Base-by-base conservation (phyloP, 2,329 filamentous ascomycete species). In the Whalleya microplaca region DNA sequence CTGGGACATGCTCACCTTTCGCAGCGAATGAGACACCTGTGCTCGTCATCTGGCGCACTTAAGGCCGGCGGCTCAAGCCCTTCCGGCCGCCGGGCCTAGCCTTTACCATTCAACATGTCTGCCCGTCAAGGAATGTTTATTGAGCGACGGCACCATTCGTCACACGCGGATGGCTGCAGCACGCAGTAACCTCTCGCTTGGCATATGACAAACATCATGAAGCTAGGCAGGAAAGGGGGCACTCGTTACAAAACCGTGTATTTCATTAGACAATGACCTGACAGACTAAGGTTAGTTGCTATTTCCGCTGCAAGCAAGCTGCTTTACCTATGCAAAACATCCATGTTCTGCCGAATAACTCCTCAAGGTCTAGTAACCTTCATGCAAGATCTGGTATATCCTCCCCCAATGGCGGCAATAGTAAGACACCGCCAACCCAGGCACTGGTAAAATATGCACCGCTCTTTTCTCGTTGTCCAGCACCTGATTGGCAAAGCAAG, bases 341-440 rank as follows among this genome's bases (percentile, higher is more conserved):
- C 23, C 23, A 9, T 27, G 23, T 27, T 27, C 23, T 9, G 32
- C 32, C 32, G 10, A 14, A 37, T 37, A 37, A 42, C 45, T 41
- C 51, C 51, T 9, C 51, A 56, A 62, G 61, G 61, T 62, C 62
- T 63, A 62, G 45, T 58, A 64, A 64, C 60, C 62, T 55, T 51
- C 56, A 61, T 61, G 56, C 51, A 61, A 56, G 58, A 57, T 57
- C 57, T 61, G 62, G 62, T 63, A 63, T 64, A 61, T 64, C 62
- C 58, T 57, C 55, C 53, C 42, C 21, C 27, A 5, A 48, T 57
- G 54, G 53, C 51, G 57, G 48, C 48, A 49, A 56, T 56, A 49
- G 56, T 48, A 37, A 56, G 48, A 46, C 48, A 53, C 50, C 48
- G 51, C 50, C 43, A 53, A 51, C 48, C 55, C 53, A 49, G 52